A percentile compares a stretch with the other conserved stretches of the same genome.
Conservation (phyloP, 345 rosid species). For the Anastatica hierochuntica region DNA sequence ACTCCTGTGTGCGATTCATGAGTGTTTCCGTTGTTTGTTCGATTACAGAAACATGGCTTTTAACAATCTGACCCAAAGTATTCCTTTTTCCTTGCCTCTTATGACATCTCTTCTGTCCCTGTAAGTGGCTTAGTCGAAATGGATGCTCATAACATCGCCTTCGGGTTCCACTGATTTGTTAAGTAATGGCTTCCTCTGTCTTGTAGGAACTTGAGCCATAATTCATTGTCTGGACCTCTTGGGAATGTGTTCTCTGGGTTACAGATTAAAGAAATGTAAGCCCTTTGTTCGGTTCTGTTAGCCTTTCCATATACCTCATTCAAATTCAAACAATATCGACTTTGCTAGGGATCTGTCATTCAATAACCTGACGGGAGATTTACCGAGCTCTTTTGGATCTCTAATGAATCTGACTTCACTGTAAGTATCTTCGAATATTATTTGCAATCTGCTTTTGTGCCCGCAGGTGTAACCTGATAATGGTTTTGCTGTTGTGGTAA, state of each 20-base stretch:
- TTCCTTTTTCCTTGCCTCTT: conserved; percentile 59
- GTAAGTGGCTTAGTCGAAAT: conserved; percentile 35
- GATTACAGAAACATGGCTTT: conserved; percentile 68
- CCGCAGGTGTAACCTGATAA: too few relatives aligned
- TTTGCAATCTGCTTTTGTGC: conserved; percentile 6
- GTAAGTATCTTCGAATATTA: conserved; percentile 34
- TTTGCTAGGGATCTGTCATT: conserved; percentile 70
- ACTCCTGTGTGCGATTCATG: background rate
- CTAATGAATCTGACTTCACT: conserved; percentile 55
- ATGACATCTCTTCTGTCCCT: conserved; percentile 49
- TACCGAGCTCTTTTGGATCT: conserved; percentile 73
- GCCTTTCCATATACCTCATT: background rate
- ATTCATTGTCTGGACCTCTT: conserved; percentile 62
- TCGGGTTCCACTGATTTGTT: background rate
- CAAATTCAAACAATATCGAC: background rate
- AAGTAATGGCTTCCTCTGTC: conserved; percentile 6
- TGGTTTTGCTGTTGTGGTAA: conserved; percentile 14
- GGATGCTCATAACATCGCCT: background rate
- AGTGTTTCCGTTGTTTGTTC: conserved; percentile 10
- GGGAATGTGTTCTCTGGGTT: conserved; percentile 74
- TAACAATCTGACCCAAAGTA: conserved; percentile 51
- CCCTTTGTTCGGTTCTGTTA: background rate
- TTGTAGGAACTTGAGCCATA: conserved; percentile 83
- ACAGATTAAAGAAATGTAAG: conserved; percentile 66
- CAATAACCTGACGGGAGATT: conserved; percentile 75